Conservation (phyloP, 306 rosid species). For the Boehmeria nivea region DNA sequence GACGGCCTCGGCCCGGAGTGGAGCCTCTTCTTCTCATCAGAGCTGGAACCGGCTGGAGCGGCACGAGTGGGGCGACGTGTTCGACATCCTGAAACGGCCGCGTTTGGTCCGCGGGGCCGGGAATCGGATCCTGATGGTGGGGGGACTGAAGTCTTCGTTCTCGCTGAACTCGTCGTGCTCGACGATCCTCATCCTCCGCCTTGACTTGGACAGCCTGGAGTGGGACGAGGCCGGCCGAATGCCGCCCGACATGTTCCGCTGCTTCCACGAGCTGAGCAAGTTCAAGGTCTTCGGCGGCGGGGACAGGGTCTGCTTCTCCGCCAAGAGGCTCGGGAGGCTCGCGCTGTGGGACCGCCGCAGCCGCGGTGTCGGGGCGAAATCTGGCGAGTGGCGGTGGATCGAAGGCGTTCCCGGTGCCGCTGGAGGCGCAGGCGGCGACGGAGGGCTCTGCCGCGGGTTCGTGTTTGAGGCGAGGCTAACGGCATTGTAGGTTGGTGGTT, state of each 20-base stretch:
- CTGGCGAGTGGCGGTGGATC: constrained; percentile 69
- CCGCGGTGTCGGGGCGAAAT: constrained; percentile 8
- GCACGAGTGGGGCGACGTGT: constrained; percentile 81
- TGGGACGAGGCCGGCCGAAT: constrained; percentile 90
- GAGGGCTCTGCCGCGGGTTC: constrained; percentile 68
- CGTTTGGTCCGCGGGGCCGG: constrained; percentile 61
- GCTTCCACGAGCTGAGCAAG: constrained; percentile 74
- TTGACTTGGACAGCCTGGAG: constrained; percentile 59
- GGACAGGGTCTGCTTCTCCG: constrained; percentile 67
- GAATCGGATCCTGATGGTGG: constrained; percentile 60
- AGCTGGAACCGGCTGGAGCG: constrained; percentile 63
- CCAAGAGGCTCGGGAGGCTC: constrained; percentile 59
- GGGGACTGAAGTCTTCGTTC: constrained; percentile 73
- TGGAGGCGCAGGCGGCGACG: constrained; percentile 59
- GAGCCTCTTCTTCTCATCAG: constrained; percentile 11
- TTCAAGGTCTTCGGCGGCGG: constrained; percentile 80
- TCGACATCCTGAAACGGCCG: constrained; percentile 74
- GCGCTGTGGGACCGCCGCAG: constrained; percentile 59
- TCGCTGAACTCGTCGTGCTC: constrained; percentile 69
- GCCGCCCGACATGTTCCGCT: constrained; percentile 70
- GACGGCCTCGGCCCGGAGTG: neutral
- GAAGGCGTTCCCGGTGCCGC: constrained; percentile 48
- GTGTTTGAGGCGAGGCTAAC: constrained; percentile 73
- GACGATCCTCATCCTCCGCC: constrained; percentile 60
- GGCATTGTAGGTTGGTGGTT: constrained; percentile 26